Evolutionary conservation across 1,284 basidiomycete genomes (phyloP).

Genomic region (Dichomitus squalens): DNA sequence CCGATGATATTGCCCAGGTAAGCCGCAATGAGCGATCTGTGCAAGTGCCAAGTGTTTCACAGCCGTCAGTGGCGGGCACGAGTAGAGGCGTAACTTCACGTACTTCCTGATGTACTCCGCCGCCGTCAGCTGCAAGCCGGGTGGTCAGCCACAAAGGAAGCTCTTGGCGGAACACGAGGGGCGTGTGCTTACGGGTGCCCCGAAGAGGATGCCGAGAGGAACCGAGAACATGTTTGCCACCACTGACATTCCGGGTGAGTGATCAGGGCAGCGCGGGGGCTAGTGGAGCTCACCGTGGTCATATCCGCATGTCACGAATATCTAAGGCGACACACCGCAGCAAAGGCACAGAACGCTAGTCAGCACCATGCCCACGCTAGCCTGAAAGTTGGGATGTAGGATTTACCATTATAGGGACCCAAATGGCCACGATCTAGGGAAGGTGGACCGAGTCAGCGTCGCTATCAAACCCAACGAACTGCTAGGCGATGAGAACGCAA

Average conservation of each 20-base stretch:
- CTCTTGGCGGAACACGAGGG: neutral
- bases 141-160: neutral
- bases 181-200: slow-evolving; percentile 51
- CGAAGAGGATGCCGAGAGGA: slow-evolving; percentile 73
- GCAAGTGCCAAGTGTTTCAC: neutral
- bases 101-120: slow-evolving; percentile 72
- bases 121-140: slow-evolving; percentile 46
- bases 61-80: neutral
- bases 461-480: neutral
- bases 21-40: slow-evolving; percentile 66
- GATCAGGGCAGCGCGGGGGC: neutral
- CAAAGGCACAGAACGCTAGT: neutral
- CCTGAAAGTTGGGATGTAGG: neutral
- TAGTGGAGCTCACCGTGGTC: slow-evolving; percentile 60
- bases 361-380: neutral
- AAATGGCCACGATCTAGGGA: slow-evolving; percentile 60
- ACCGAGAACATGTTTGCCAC: slow-evolving; percentile 78
- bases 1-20: slow-evolving; percentile 74
- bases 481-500: neutral
- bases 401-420: slow-evolving; percentile 77
- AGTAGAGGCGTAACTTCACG: slow-evolving; percentile 19
- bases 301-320: slow-evolving; percentile 72
- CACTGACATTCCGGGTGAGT: too few relatives aligned
- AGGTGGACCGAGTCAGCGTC: neutral
- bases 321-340: too few relatives aligned